phyloP scores from a whole-genome alignment of 2,329 filamentous ascomycete genomes.

The Colletotrichum spaethianum region DNA sequence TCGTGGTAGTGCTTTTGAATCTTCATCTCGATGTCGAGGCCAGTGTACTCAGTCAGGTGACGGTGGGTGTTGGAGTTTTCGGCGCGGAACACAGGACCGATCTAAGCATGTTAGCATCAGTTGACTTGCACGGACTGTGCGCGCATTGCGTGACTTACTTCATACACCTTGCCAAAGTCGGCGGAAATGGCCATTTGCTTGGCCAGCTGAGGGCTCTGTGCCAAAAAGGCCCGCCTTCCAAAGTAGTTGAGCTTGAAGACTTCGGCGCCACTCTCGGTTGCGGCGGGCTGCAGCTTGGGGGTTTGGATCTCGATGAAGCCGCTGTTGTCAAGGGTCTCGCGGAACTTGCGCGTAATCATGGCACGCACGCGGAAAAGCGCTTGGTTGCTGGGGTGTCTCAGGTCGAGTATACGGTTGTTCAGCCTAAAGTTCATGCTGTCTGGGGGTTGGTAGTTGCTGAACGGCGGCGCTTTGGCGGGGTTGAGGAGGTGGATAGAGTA shows the following conservation, averaged over 20 bases:
- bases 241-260: slow-evolving; percentile 97
- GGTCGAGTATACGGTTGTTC: slow-evolving; percentile 78
- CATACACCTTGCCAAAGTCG: slow-evolving; percentile 91
- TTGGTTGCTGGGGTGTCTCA: slow-evolving; percentile 89
- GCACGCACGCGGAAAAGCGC: slow-evolving; percentile 90
- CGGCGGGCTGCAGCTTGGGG: slow-evolving; percentile 90
- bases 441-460: slow-evolving; percentile 61
- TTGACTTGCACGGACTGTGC: background rate
- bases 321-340: slow-evolving; percentile 78
- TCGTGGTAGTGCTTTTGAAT: slow-evolving; percentile 93
- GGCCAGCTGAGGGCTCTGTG: slow-evolving; percentile 91
- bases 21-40: slow-evolving; percentile 92
- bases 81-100: slow-evolving; percentile 91
- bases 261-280: slow-evolving; percentile 91
- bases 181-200: slow-evolving; percentile 95
- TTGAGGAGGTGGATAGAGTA: slow-evolving; percentile 66
- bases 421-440: slow-evolving; percentile 49
- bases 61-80: slow-evolving; percentile 97
- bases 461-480: slow-evolving; percentile 62
- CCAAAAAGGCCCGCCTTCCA: slow-evolving; percentile 86
- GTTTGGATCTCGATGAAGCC: slow-evolving; percentile 95
- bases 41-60: slow-evolving; percentile 94
- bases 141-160: slow-evolving; percentile 57
- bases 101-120: slow-evolving; percentile 48
- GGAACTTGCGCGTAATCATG: slow-evolving; percentile 84